Conservation (phyloP, 73 alveolate species). For the Stentor roeselii region DNA sequence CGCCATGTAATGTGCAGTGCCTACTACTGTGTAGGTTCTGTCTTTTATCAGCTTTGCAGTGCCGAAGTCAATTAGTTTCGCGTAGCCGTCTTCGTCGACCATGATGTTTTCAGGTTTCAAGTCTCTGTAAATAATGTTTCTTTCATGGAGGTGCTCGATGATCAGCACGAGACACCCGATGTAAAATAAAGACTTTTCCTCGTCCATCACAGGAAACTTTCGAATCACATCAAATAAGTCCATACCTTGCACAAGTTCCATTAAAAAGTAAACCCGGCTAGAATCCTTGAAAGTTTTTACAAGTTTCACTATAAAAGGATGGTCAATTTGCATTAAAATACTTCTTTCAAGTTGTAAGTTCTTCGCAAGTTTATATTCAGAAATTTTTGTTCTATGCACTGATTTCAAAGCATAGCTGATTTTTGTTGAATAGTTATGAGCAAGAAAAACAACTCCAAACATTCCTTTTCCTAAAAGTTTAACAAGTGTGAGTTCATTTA, state of each 20-base stretch:
- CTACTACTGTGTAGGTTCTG: neutral
- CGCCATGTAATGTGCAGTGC: slow-evolving; percentile 30
- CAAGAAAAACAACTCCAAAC: slow-evolving; percentile 75
- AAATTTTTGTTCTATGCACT: slow-evolving; percentile 57
- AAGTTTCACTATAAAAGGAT: slow-evolving; percentile 70
- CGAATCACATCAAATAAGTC: slow-evolving; percentile 71
- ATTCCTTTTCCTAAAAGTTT: slow-evolving; percentile 67
- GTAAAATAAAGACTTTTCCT: slow-evolving; percentile 37
- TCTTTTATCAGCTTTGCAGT: slow-evolving; percentile 35
- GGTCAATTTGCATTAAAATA: slow-evolving; percentile 59
- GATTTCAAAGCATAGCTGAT: slow-evolving; percentile 64
- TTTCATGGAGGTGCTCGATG: slow-evolving; percentile 63
- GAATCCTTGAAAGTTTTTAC: slow-evolving; percentile 68
- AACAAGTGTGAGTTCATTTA: slow-evolving; percentile 50
- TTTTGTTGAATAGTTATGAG: slow-evolving; percentile 49
- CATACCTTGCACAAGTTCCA: slow-evolving; percentile 65
- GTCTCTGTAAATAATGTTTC: slow-evolving; percentile 56
- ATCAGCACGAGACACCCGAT: slow-evolving; percentile 35
- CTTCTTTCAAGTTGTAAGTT: slow-evolving; percentile 57
- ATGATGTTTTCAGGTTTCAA: slow-evolving; percentile 69
- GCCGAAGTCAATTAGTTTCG: slow-evolving; percentile 49
- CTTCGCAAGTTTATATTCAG: slow-evolving; percentile 43
- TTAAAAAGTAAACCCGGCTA: slow-evolving; percentile 53
- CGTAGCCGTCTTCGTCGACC: slow-evolving; percentile 59
- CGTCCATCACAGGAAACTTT: slow-evolving; percentile 54